phyloP scores from a whole-genome alignment of 2,329 filamentous ascomycete genomes.

The Bertia moriformis region DNA sequence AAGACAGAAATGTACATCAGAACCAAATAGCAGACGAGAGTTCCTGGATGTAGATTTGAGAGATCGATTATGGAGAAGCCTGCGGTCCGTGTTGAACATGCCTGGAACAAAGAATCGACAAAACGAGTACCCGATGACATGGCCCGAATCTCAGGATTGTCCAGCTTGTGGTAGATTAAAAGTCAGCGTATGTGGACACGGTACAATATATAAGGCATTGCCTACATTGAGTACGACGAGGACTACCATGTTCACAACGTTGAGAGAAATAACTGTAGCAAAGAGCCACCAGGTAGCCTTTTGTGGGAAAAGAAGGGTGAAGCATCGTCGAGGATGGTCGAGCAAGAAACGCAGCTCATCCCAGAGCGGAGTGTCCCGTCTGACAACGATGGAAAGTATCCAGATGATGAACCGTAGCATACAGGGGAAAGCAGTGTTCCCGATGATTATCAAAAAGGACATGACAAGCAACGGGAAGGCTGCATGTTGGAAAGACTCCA shows the following conservation, averaged over 20 bases:
- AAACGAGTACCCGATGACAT: constrained; percentile 55
- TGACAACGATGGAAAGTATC: constrained; percentile 30
- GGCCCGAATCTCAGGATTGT: neutral
- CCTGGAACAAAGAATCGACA: constrained; percentile 79
- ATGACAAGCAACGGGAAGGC: constrained; percentile 28
- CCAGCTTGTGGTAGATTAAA: too few species aligned
- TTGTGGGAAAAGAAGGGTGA: constrained; percentile 45
- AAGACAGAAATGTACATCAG: constrained; percentile 99
- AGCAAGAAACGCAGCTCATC: constrained; percentile 39
- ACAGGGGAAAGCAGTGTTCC: constrained; percentile 41
- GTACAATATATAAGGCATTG: too few species aligned
- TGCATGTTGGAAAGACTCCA: constrained; percentile 30
- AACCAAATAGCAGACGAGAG: constrained; percentile 85
- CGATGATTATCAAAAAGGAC: constrained; percentile 30
- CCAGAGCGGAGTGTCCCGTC: constrained; percentile 18
- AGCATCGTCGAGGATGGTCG: constrained; percentile 47
- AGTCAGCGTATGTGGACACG: too few species aligned
- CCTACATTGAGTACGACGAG: constrained; percentile 37
- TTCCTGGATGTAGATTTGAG: constrained; percentile 66
- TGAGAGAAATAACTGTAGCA: constrained; percentile 31
- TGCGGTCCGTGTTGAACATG: constrained; percentile 75
- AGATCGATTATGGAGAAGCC: constrained; percentile 76
- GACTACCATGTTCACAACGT: constrained; percentile 36
- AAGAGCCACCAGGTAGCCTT: constrained; percentile 42
- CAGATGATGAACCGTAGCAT: constrained; percentile 44